Evolutionary conservation across 2,329 filamentous ascomycete genomes (phyloP), one percentile per base, ranked within the genome.

Genomic region (Stachybotrys elegans): DNA sequence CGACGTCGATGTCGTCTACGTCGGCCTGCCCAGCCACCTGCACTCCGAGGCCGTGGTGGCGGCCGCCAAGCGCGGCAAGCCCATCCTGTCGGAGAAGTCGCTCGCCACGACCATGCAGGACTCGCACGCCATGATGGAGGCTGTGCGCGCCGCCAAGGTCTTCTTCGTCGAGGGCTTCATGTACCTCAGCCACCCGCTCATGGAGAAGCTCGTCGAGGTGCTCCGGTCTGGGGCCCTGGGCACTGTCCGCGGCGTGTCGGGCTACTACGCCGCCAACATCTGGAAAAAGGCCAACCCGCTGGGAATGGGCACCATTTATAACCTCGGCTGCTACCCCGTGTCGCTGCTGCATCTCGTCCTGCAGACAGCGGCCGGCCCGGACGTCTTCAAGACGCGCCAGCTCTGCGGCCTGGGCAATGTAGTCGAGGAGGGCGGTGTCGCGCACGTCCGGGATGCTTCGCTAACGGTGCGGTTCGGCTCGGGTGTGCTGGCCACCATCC

Each of bases 291-390:
- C 56, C 41, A 58, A 58, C 34, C 56, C 56, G 9, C 40, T 54
- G 19, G 56, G 55, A 11, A 54, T 50, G 51, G 56, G 56, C n/a
- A 58, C 56, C 22, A 58, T 58, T 32, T 58, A 58, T 44, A 58
- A 58, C 46, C 45, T 58, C 27, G 56, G 56, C 6, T 58, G 56
- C 47, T 58, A 58, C 20, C 56, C 55, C 2, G 55, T 56, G 19
- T 58, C 56, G 4, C 51, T 58, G 17, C 42, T 57, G 9, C 56
- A 57, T 29, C 48, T 54, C 9, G 46, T 57, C 31, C 50, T 58
- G 43, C 51, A 58, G 45, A 48, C 48, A 7, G 52, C 55, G 2
- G 53, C 36, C 37, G 56, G 56, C 21, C 12, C 46, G 1, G 49
- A 49, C 1, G 55, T 50, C 4, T 53, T 55, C 38, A 43, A 43